Percentiles rank a stretch among this genome's conserved stretches.
phyloP scores from a whole-genome alignment of 163 green algal genomes.

The Volvox carteri region DNA sequence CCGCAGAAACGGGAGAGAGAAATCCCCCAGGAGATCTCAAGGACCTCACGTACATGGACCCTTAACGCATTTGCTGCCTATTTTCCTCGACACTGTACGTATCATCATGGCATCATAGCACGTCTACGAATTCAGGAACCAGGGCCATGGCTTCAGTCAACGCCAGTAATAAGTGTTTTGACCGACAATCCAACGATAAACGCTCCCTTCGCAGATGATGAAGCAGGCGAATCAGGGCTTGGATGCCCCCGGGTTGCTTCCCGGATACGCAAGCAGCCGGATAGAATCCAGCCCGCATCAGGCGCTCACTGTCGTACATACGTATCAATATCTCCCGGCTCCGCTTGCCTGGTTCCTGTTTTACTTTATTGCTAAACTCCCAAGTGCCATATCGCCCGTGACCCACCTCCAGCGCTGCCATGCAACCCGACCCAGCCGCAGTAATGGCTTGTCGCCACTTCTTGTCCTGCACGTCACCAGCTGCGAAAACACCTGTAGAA shows the following conservation, averaged over 20 bases:
- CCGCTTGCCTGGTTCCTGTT: not conserved
- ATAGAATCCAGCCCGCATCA: not conserved
- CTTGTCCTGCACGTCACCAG: conserved; percentile 78
- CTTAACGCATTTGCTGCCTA: not conserved
- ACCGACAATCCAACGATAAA: not conserved
- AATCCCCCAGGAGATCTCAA: not conserved
- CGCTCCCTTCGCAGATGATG: not conserved
- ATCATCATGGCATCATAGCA: not conserved
- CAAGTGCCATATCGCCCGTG: too few relatives aligned
- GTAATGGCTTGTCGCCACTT: conserved; percentile 85
- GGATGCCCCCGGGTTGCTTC: not conserved
- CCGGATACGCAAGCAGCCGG: not conserved
- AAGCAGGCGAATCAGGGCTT: not conserved
- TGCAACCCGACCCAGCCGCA: conserved; percentile 93
- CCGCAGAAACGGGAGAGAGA: not conserved
- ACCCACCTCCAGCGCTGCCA: conserved; percentile 91
- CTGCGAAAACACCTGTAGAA: conserved; percentile 84
- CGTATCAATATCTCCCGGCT: not conserved
- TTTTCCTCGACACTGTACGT: not conserved
- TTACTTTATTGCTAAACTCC: too few relatives aligned
- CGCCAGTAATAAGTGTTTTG: not conserved
- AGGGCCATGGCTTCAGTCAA: not conserved
- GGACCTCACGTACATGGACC: not conserved
- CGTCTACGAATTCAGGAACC: not conserved
- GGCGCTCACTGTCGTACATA: not conserved